phyloP scores from a whole-genome alignment of 78 protist species.

The Pirum gemmata region DNA sequence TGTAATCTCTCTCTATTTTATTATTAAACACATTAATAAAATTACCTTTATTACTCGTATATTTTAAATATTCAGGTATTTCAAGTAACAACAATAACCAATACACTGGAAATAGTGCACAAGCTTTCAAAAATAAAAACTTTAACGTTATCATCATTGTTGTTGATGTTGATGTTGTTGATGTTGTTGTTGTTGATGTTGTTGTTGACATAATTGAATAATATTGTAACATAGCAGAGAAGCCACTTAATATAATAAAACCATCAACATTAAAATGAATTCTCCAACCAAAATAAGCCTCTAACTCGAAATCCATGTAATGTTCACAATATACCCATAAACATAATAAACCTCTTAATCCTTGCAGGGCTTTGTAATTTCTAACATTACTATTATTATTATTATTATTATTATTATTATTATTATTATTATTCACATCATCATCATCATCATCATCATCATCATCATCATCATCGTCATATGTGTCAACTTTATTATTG shows the following conservation, averaged over 20 bases:
- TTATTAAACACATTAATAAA: background rate
- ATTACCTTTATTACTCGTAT: background rate
- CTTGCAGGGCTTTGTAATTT: background rate
- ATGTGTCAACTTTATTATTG: too few species aligned
- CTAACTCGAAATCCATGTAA: background rate
- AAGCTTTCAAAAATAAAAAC: background rate
- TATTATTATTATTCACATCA: too few species aligned
- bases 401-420: too few species aligned
- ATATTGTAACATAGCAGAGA: constrained; percentile 1
- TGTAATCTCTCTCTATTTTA: background rate
- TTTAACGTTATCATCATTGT: too few species aligned
- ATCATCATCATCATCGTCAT: too few species aligned
- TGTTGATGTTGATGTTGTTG: background rate
- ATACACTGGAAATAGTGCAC: constrained; percentile 3
- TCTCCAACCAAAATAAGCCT: constrained; percentile 11
- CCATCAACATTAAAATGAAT: background rate
- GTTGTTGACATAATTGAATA: too few species aligned
- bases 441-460: too few species aligned
- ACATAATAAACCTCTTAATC: background rate
- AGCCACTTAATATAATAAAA: constrained; percentile 5
- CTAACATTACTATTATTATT: background rate
- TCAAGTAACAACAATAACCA: background rate
- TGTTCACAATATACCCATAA: constrained; percentile 26
- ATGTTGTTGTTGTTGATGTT: background rate
- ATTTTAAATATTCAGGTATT: background rate